Evolutionary conservation across 1,284 basidiomycete species (phyloP).

Genomic region (Melampsora americana): DNA sequence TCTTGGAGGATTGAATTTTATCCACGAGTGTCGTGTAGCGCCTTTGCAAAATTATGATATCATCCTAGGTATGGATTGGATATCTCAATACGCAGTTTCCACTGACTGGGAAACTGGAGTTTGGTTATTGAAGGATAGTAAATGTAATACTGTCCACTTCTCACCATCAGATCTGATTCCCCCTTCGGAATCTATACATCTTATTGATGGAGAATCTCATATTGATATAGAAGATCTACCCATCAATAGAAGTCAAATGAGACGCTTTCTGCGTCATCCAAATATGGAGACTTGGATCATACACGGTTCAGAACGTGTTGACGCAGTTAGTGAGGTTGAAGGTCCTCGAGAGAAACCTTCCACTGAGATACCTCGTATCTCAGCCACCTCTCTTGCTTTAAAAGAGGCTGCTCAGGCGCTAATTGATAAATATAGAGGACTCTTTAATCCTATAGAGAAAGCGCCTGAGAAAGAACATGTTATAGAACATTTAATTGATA

Average conservation of each 20-base stretch:
- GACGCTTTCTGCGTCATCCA: no score
- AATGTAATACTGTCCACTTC: background rate
- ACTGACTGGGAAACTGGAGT: background rate
- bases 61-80: slow-evolving; percentile 7
- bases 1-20: background rate
- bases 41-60: background rate
- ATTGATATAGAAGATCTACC: no score
- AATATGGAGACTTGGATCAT: no score
- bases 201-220: no score
- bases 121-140: background rate
- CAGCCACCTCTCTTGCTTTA: background rate
- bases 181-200: no score
- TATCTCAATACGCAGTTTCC: background rate
- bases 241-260: no score
- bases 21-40: background rate
- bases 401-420: background rate
- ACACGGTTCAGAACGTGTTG: background rate
- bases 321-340: background rate
- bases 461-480: background rate
- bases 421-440: background rate
- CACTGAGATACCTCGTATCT: background rate
- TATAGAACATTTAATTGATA: background rate
- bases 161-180: background rate
- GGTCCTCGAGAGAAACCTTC: background rate
- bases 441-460: background rate